These are phyloP conservation scores for Nelumbo lutea DNA, from an alignment of 164 flowering plant species.

Conservation along the genomic window DNA sequence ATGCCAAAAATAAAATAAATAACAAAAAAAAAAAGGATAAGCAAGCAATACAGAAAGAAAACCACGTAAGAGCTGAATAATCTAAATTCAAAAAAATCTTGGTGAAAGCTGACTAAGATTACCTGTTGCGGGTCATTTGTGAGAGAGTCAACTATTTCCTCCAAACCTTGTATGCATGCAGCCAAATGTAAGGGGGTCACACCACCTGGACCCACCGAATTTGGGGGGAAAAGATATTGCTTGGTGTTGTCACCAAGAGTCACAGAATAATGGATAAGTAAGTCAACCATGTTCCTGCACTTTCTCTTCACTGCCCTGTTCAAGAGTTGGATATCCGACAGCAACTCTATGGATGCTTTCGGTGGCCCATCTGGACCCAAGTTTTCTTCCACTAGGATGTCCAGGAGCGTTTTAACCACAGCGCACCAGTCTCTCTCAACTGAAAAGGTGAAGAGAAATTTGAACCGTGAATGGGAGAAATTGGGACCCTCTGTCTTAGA, in stretches of 20 bases:
- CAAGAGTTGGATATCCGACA: slow-evolving; percentile 62
- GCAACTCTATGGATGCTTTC: slow-evolving; percentile 37
- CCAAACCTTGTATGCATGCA: slow-evolving; percentile 44
- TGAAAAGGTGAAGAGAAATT: slow-evolving; percentile 60
- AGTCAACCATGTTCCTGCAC: slow-evolving; percentile 57
- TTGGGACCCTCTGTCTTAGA: slow-evolving; percentile 25
- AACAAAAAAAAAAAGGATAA: too few species aligned
- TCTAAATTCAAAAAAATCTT: neutral
- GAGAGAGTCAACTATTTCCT: slow-evolving; percentile 47
- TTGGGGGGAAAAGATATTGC: slow-evolving; percentile 60
- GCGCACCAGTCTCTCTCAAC: slow-evolving; percentile 70
- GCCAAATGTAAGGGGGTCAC: slow-evolving; percentile 75
- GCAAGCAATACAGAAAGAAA: too few species aligned
- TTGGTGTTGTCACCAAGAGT: slow-evolving; percentile 22
- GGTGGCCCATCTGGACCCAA: slow-evolving; percentile 27
- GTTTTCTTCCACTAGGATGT: slow-evolving; percentile 46
- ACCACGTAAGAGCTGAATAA: too few species aligned
- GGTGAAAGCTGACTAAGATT: slow-evolving; percentile 8
- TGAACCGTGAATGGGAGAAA: slow-evolving; percentile 51
- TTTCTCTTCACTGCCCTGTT: slow-evolving; percentile 76
- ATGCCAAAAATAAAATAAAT: neutral
- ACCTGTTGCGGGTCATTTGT: slow-evolving; percentile 67
- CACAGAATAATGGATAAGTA: slow-evolving; percentile 57
- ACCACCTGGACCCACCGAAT: slow-evolving; percentile 70
- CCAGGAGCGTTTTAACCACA: slow-evolving; percentile 60